Conservation (phyloP, 768 basidiomycete genomes). For the Gloeostereum incarnatum region DNA sequence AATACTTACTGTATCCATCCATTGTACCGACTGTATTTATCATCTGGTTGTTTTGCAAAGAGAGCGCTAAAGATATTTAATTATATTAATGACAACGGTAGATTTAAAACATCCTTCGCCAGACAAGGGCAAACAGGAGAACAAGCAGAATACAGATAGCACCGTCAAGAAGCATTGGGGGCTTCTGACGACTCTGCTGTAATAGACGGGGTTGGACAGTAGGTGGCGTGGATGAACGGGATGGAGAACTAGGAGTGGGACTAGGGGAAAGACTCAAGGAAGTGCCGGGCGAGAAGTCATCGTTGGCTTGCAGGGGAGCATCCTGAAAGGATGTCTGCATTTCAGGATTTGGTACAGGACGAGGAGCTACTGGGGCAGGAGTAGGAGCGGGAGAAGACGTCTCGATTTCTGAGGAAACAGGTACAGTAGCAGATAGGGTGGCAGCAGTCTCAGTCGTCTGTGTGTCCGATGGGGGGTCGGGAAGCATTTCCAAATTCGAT, state of each 20-base stretch:
- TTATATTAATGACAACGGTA: too few relatives aligned
- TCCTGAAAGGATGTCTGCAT: slow-evolving; percentile 9
- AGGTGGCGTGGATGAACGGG: not conserved
- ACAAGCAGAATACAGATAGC: slow-evolving; percentile 68
- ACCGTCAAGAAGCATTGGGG: slow-evolving; percentile 63
- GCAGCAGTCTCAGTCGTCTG: not conserved
- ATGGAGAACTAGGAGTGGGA: slow-evolving; percentile 5
- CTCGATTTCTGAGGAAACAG: not conserved
- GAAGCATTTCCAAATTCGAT: slow-evolving; percentile 60
- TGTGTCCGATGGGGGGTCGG: slow-evolving; percentile 42
- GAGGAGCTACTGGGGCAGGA: slow-evolving; percentile 6
- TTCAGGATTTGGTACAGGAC: slow-evolving; percentile 37
- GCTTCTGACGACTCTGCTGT: slow-evolving; percentile 15
- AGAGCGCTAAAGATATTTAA: too few relatives aligned
- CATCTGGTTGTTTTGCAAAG: too few relatives aligned
- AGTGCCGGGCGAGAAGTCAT: too few relatives aligned
- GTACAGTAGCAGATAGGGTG: not conserved
- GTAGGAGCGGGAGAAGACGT: not conserved
- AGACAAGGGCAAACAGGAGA: slow-evolving; percentile 58
- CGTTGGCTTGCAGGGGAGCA: not conserved
- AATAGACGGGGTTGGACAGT: slow-evolving; percentile 9
- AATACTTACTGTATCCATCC: too few relatives aligned
- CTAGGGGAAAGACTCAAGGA: too few relatives aligned
- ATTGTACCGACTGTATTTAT: too few relatives aligned
- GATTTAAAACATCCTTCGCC: slow-evolving; percentile 40